phyloP scores from a whole-genome alignment of 2,329 filamentous ascomycete species.

The Epichloe elymi region DNA sequence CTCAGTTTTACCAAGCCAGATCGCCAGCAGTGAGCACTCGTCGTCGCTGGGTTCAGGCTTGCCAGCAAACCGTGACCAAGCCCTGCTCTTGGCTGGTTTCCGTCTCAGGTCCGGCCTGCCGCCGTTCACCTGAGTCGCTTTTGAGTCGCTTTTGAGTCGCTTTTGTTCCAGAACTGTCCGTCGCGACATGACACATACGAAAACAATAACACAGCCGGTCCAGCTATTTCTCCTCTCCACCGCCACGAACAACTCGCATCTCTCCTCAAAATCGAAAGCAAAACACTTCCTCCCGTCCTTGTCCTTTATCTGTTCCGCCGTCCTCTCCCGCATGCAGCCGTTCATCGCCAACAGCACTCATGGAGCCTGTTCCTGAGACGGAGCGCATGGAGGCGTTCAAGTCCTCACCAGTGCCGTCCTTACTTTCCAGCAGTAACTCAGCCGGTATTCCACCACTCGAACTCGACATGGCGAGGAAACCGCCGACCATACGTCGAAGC shows the following conservation, averaged over 20 bases:
- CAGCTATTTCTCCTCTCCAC: not conserved
- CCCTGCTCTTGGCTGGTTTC: no score
- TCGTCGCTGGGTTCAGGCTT: no score
- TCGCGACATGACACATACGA: not conserved
- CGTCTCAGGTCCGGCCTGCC: not conserved
- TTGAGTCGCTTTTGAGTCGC: not conserved
- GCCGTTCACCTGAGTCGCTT: not conserved
- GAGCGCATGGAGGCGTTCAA: conserved; percentile 56
- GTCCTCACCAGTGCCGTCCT: conserved; percentile 40
- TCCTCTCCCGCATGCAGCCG: conserved; percentile 1
- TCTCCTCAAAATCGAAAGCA: not conserved
- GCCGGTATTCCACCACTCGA: conserved; percentile 24
- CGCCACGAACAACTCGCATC: no score
- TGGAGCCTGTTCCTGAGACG: conserved; percentile 57
- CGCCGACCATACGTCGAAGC: conserved; percentile 40
- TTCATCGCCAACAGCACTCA: conserved; percentile 16
- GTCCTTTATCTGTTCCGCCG: not conserved
- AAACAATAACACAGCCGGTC: not conserved
- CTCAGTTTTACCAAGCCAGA: no score
- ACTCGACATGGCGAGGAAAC: conserved; percentile 34
- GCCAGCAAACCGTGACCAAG: no score
- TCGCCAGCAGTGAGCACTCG: no score
- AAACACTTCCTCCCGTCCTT: not conserved
- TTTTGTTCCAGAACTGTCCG: not conserved
- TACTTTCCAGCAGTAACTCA: conserved; percentile 27